Evolutionary conservation across 2,329 filamentous ascomycete species (phyloP).

Genomic region (Metarhizium anisopliae): DNA sequence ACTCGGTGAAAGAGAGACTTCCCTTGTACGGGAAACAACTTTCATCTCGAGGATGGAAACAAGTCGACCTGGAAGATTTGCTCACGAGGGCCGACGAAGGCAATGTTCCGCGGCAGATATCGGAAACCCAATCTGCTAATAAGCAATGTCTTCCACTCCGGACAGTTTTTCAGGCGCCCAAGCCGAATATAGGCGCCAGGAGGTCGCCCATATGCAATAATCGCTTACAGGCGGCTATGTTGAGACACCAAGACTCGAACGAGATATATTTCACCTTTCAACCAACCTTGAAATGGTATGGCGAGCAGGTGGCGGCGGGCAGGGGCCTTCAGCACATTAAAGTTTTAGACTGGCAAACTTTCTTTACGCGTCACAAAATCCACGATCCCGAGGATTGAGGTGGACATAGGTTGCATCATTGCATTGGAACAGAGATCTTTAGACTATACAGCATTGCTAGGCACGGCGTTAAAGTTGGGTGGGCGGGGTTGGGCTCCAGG

Average conservation of each 20-base stretch:
- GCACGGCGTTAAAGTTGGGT: too few relatives aligned
- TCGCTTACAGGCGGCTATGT: conserved; percentile 18
- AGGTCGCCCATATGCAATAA: conserved; percentile 28
- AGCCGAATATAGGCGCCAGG: not conserved
- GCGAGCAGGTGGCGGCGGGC: conserved; percentile 34
- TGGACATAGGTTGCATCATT: too few relatives aligned
- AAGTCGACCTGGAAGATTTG: conserved; percentile 13
- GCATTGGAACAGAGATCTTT: too few relatives aligned
- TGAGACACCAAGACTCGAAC: not conserved
- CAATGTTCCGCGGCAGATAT: not conserved
- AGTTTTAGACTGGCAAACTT: conserved; percentile 32
- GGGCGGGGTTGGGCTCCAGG: too few relatives aligned
- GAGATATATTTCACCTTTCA: conserved; percentile 27
- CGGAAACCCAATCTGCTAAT: not conserved
- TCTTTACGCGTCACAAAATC: conserved; percentile 25
- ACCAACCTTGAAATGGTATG: conserved; percentile 45
- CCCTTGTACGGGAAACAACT: conserved; percentile 25
- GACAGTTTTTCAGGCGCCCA: conserved; percentile 39
- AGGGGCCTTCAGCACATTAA: conserved; percentile 40
- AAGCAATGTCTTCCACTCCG: conserved; percentile 11
- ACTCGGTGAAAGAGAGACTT: conserved; percentile 23
- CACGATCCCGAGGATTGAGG: conserved; percentile 12
- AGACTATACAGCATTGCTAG: too few relatives aligned
- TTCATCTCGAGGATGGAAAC: conserved; percentile 26
- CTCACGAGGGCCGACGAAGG: not conserved